Evolutionary conservation across 768 basidiomycete genomes (phyloP).

Genomic region (Pulveroboletus sp.): DNA sequence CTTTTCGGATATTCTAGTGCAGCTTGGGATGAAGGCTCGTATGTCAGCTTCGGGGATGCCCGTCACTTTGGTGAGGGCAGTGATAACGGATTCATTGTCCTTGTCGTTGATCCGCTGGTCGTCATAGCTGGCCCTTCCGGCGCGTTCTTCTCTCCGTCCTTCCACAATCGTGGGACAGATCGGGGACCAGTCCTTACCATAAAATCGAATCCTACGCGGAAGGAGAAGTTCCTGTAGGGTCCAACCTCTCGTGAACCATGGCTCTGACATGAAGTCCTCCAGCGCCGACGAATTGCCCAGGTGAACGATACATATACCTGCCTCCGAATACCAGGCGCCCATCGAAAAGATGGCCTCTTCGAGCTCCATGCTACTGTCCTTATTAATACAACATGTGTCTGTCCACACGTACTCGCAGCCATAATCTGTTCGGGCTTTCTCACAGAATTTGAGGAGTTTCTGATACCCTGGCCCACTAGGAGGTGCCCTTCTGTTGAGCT

Average conservation of each 20-base stretch:
- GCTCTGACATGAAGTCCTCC: constrained; percentile 20
- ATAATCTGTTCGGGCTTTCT: constrained; percentile 23
- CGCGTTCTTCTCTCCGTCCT: constrained; percentile 15
- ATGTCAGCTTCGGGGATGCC: constrained; percentile 21
- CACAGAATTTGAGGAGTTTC: constrained; percentile 25
- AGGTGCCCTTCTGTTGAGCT: constrained; percentile 8
- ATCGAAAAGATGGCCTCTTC: constrained; percentile 26
- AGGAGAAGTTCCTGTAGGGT: constrained; percentile 23
- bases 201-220: constrained; percentile 21
- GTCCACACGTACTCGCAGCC: constrained; percentile 27
- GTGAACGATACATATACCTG: constrained; percentile 21
- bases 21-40: constrained; percentile 17
- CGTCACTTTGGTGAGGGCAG: constrained; percentile 14
- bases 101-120: constrained; percentile 23
- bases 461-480: constrained; percentile 21
- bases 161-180: constrained; percentile 14
- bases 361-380: constrained; percentile 24
- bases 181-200: constrained; percentile 21
- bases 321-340: constrained; percentile 23
- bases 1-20: constrained; percentile 19
- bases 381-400: constrained; percentile 28
- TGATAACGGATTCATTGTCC: constrained; percentile 14
- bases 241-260: constrained; percentile 25
- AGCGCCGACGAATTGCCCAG: constrained; percentile 17
- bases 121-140: constrained; percentile 2